Evolutionary conservation across 805 yeast species (phyloP).

Genomic region (Ogataea polymorpha): DNA sequence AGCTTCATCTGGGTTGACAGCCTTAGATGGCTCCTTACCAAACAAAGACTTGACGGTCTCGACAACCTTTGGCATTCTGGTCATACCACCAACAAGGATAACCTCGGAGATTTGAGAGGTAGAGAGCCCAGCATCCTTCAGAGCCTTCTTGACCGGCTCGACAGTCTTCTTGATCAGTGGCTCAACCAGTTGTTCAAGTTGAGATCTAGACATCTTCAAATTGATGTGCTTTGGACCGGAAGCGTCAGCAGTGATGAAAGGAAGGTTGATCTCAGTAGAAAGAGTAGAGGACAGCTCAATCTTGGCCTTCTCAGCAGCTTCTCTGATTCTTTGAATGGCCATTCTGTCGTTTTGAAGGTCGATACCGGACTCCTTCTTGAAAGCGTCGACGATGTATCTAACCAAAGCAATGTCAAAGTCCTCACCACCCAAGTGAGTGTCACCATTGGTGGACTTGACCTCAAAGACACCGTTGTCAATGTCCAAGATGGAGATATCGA

Average conservation of each 20-base stretch:
- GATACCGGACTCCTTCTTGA: conserved; percentile 52
- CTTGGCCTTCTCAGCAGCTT: conserved; percentile 74
- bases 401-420: conserved; percentile 86
- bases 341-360: conserved; percentile 50
- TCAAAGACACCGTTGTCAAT: conserved; percentile 97
- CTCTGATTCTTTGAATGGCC: conserved; percentile 73
- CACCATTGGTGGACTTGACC: conserved; percentile 97
- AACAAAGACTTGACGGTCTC: conserved; percentile 58
- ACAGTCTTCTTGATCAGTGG: conserved; percentile 65
- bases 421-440: conserved; percentile 91
- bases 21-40: conserved; percentile 62
- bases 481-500: conserved; percentile 94
- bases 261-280: conserved; percentile 61
- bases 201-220: conserved; percentile 56
- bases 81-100: conserved; percentile 84
- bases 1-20: conserved; percentile 90
- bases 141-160: conserved; percentile 70
- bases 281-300: conserved; percentile 69
- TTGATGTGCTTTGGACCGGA: conserved; percentile 56
- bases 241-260: conserved; percentile 57
- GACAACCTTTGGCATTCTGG: conserved; percentile 81
- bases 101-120: conserved; percentile 70
- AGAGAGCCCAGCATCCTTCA: conserved; percentile 68
- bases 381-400: conserved; percentile 62
- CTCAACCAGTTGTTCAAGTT: conserved; percentile 64